Evolutionary conservation across 345 rosid species (phyloP), one percentile per base, ranked within the genome.

Genomic region (Gossypium anomalum): DNA sequence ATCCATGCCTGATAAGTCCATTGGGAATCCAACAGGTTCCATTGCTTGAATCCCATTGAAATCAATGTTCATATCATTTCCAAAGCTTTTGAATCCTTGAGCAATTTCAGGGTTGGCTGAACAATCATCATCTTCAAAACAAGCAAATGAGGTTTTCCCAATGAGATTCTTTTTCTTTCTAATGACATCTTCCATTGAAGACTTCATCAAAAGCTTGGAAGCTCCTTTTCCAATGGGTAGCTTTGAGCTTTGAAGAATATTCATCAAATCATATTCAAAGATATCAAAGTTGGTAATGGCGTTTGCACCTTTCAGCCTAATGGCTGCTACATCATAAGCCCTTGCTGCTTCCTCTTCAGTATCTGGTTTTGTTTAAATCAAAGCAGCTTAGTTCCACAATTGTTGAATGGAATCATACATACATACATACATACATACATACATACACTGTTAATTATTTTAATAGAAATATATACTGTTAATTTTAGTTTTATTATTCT

Each of bases 301-400:
- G 6, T 27, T 34, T 6, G 2, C 12, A 5, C 85, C 82, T 61
- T 23, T 73, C 17, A 77, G 44, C 75, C 75, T 76, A n/a, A 82
- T 82, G 2, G 73, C 69, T n/a, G 87, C 83, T 0, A 84, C 17
- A 60, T 84, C 85, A 66, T 71, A 76, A 0, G 87, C 85, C 53
- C 60, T 63, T 0, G 85, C 87, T 10, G 87, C 87, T 70, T 72
- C 77, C 65, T 75, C 81, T 45, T 80, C 85, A 9, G 78, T 78
- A 1, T 63, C 83, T 84, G 72, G 13, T 17, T 45, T 69, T 67
- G 57, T 19, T 68, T 9, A 9, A 57, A 53, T 2, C 20, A 52
- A 52, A 5, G 57, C 20, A 17, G 17, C 7, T 53, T 17, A 53
- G 57, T 53, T 6, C 57, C 41, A 34, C 41, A 34, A 34, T 34